Evolutionary conservation across 179 eudicot genomes (phyloP).

Genomic region (Silene coronaria): DNA sequence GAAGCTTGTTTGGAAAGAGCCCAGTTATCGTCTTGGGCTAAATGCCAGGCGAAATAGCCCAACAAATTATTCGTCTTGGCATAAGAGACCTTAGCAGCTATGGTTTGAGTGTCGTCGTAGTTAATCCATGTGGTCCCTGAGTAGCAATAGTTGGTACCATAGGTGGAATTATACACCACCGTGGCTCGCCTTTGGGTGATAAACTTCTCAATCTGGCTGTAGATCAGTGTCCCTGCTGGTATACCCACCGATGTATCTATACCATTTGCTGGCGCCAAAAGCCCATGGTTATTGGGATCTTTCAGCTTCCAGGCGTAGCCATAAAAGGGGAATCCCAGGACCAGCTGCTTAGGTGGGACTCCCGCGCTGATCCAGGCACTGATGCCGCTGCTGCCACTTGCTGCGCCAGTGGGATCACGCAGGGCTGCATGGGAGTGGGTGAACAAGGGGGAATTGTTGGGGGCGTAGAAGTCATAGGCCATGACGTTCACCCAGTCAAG

Average conservation of each 20-base stretch:
- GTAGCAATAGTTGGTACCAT: slow-evolving; percentile 53
- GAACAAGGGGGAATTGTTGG: slow-evolving; percentile 28
- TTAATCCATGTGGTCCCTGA: slow-evolving; percentile 65
- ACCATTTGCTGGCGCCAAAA: slow-evolving; percentile 48
- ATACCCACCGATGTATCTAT: slow-evolving; percentile 13
- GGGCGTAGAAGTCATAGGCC: slow-evolving; percentile 68
- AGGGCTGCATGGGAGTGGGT: slow-evolving; percentile 43
- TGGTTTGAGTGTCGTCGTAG: slow-evolving; percentile 50
- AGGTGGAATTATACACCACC: slow-evolving; percentile 38
- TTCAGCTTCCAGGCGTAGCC: slow-evolving; percentile 62
- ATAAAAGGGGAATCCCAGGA: slow-evolving; percentile 67
- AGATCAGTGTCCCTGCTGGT: slow-evolving; percentile 28
- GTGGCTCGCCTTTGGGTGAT: slow-evolving; percentile 23
- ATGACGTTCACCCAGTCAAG: slow-evolving; percentile 70
- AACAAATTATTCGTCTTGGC: slow-evolving; percentile 43
- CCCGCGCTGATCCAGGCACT: slow-evolving; percentile 58
- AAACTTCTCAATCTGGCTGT: slow-evolving; percentile 22
- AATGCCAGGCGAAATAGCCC: slow-evolving; percentile 84
- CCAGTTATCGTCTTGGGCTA: slow-evolving; percentile 51
- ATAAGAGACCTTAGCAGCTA: slow-evolving; percentile 42
- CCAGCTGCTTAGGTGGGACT: slow-evolving; percentile 37
- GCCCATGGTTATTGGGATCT: slow-evolving; percentile 34
- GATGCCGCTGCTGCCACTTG: slow-evolving; percentile 63
- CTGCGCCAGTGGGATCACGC: slow-evolving; percentile 39
- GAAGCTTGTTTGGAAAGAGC: slow-evolving; percentile 43